Percentiles rank a stretch among this genome's conserved stretches.
phyloP scores from a whole-genome alignment of 495 filamentous ascomycete genomes.

The Neurospora sublineolata region DNA sequence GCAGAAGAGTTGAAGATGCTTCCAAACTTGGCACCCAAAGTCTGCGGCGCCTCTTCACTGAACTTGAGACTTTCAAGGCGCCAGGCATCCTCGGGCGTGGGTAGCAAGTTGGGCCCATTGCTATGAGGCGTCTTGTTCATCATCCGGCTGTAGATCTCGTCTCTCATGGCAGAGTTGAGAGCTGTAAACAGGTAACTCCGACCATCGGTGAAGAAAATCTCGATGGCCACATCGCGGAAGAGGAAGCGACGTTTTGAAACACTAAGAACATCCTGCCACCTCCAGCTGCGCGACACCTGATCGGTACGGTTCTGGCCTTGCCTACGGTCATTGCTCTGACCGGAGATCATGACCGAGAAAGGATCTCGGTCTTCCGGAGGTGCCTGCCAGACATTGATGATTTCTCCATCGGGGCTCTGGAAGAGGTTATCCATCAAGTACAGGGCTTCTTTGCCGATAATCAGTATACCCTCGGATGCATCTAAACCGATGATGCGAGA shows the following conservation, averaged over 20 bases:
- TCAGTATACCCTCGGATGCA: slow-evolving; percentile 80
- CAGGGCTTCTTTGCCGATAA: slow-evolving; percentile 82
- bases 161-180: slow-evolving; percentile 56
- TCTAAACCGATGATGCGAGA: slow-evolving; percentile 89
- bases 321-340: slow-evolving; percentile 50
- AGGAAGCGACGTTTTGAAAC: slow-evolving; percentile 94
- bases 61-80: slow-evolving; percentile 74
- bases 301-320: slow-evolving; percentile 41
- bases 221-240: slow-evolving; percentile 88
- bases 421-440: slow-evolving; percentile 95
- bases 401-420: slow-evolving; percentile 86
- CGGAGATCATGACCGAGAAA: slow-evolving; percentile 87
- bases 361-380: slow-evolving; percentile 86
- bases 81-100: slow-evolving; percentile 65
- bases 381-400: slow-evolving; percentile 90
- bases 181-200: slow-evolving; percentile 87
- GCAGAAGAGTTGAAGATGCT: slow-evolving; percentile 74
- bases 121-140: slow-evolving; percentile 69
- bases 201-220: slow-evolving; percentile 94
- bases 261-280: slow-evolving; percentile 86
- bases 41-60: slow-evolving; percentile 69
- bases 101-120: slow-evolving; percentile 33
- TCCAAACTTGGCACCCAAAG: slow-evolving; percentile 84
- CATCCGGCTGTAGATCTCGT: slow-evolving; percentile 67
- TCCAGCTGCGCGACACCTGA: slow-evolving; percentile 80